A percentile compares a stretch with the other conserved stretches of the same genome.
phyloP scores from a whole-genome alignment of 2,329 filamentous ascomycete species.

The Paraconiothyrium sp. region DNA sequence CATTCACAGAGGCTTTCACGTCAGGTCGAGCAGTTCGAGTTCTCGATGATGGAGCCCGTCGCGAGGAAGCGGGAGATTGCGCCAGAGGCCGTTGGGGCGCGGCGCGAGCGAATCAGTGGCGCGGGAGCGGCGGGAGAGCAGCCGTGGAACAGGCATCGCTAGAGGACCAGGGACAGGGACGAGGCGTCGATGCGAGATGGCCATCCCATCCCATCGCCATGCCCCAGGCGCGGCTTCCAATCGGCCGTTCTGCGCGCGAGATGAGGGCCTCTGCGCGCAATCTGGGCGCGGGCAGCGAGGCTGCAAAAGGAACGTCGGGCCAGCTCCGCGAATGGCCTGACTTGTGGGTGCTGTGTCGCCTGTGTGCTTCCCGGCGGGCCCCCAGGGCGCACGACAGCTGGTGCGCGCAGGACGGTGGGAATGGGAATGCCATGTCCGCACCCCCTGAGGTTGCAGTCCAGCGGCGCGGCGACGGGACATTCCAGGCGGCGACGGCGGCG shows the following conservation, averaged over 20 bases:
- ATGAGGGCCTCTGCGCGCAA: neutral
- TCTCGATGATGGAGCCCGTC: neutral
- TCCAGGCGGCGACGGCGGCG: neutral
- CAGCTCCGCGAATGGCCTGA: constrained; percentile 6
- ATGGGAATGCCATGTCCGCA: neutral
- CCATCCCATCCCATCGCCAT: too few species aligned
- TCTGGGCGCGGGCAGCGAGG: neutral
- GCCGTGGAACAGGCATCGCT: constrained; percentile 15
- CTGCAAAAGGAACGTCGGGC: too few species aligned
- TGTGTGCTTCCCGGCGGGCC: neutral
- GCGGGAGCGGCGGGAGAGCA: constrained; percentile 15
- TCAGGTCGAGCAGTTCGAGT: neutral
- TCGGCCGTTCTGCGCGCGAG: constrained; percentile 1
- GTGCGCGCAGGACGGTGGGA: neutral
- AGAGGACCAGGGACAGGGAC: constrained; percentile 5
- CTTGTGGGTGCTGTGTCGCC: neutral
- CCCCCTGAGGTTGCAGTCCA: constrained; percentile 4
- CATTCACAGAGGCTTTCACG: neutral
- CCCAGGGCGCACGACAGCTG: neutral
- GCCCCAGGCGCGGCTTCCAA: constrained; percentile 14
- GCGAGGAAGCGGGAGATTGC: constrained; percentile 11
- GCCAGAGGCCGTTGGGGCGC: constrained; percentile 8
- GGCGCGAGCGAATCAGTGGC: constrained; percentile 10
- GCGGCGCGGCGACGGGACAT: too few species aligned
- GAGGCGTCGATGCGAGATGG: constrained; percentile 3